These are phyloP conservation scores for Hansenula lynferdii DNA, from an alignment of 1,139 yeast species.

Conservation along the genomic window DNA sequence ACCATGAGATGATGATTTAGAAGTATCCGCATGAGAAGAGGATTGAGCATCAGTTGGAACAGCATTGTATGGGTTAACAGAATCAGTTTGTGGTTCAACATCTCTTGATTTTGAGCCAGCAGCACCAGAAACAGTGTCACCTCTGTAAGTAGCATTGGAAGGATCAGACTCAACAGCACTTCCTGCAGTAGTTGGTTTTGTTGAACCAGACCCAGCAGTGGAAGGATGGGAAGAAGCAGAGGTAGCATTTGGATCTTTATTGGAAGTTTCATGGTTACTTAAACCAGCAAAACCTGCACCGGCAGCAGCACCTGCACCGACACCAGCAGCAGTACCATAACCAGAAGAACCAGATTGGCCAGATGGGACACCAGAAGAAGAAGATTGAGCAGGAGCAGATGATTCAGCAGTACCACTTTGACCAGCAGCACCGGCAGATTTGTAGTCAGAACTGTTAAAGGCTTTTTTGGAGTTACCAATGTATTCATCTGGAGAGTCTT, in stretches of 20 bases:
- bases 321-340: not conserved
- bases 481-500: conserved; percentile 18
- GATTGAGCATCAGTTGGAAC: not conserved
- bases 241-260: not conserved
- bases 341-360: not conserved
- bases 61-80: conserved; percentile 1
- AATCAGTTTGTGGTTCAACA: not conserved
- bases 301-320: conserved; percentile 1
- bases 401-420: not conserved
- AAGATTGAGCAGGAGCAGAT: not conserved
- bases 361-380: not conserved
- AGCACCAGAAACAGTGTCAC: not conserved
- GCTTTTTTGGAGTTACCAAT: conserved; percentile 14
- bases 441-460: conserved; percentile 9
- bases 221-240: conserved; percentile 14
- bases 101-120: not conserved
- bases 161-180: not conserved
- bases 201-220: conserved; percentile 7
- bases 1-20: not conserved
- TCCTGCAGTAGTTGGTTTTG: not conserved
- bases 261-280: not conserved
- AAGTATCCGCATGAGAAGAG: not conserved
- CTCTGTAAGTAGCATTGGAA: conserved; percentile 10
- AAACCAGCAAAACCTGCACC: conserved; percentile 1
- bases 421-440: not conserved